Conservation (phyloP, 202 grass and related monocot genomes). For the Sporobolus alterniflorus region DNA sequence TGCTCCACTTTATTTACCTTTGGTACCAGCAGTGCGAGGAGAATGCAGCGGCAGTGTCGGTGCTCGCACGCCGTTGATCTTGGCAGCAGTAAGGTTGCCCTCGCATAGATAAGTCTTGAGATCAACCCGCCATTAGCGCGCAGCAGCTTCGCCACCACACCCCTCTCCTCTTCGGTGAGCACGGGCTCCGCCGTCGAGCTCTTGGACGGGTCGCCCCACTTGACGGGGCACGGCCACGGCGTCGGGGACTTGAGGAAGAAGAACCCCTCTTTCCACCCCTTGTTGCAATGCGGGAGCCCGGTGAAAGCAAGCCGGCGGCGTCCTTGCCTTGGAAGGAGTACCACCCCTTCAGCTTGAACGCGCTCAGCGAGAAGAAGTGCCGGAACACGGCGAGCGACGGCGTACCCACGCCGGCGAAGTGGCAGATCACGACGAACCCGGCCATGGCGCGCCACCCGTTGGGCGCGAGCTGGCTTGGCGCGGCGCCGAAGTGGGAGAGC, state of each 20-base stretch:
- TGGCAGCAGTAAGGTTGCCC: slow-evolving; percentile 1
- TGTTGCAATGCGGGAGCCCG: fast-evolving
- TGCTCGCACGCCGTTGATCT: neutral
- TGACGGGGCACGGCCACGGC: slow-evolving; percentile 31
- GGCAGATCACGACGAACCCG: slow-evolving; percentile 29
- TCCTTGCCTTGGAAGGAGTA: slow-evolving; percentile 21
- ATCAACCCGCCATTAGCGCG: slow-evolving; percentile 17
- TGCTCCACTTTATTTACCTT: neutral
- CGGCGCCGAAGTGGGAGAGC: slow-evolving; percentile 41
- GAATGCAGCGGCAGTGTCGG: neutral
- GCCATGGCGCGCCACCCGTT: slow-evolving; percentile 40
- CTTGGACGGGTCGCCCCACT: slow-evolving; percentile 10
- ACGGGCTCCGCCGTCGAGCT: neutral
- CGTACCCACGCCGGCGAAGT: slow-evolving; percentile 4
- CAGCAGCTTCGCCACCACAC: neutral
- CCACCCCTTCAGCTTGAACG: neutral
- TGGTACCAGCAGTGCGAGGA: neutral
- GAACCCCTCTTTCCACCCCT: slow-evolving; percentile 37
- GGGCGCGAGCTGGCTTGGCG: slow-evolving; percentile 30
- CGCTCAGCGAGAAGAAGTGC: slow-evolving; percentile 12
- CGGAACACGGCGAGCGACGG: slow-evolving; percentile 39
- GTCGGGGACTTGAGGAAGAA: slow-evolving; percentile 31
- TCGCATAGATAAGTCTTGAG: slow-evolving; percentile 18
- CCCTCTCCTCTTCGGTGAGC: neutral
- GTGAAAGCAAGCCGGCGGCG: slow-evolving; percentile 15